These are phyloP conservation scores for Ambrosia hybrid DNA, from an alignment of 140 eudicot species.

Conservation along the genomic window DNA sequence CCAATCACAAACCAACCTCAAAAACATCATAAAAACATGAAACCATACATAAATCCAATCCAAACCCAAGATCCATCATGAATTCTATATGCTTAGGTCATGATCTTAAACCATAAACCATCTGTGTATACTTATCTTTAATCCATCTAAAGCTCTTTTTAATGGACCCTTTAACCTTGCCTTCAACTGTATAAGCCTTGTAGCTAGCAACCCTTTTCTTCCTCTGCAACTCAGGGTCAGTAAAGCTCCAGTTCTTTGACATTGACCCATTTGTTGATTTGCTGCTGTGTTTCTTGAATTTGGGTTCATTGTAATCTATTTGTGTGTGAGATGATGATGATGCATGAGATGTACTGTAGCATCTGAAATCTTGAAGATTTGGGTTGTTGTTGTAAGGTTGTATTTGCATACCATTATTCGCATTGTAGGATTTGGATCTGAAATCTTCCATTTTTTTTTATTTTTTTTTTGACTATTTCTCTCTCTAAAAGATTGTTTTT, in stretches of 20 bases:
- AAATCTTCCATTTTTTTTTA: constrained; percentile 42
- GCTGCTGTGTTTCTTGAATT: constrained; percentile 47
- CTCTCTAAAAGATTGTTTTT: background rate
- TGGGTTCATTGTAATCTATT: constrained; percentile 37
- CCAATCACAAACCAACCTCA: constrained; percentile 16
- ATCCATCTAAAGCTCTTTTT: constrained; percentile 69
- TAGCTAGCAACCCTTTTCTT: constrained; percentile 75
- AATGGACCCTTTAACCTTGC: constrained; percentile 58
- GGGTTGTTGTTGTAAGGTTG: constrained; percentile 43
- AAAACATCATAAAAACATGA: constrained; percentile 4
- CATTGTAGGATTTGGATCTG: constrained; percentile 59
- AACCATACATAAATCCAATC: constrained; percentile 24
- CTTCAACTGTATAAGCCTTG: constrained; percentile 58
- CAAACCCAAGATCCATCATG: constrained; percentile 4
- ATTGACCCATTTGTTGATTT: constrained; percentile 45
- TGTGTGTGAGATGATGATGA: constrained; percentile 36
- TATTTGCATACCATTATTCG: constrained; percentile 35
- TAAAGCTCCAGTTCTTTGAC: constrained; percentile 57
- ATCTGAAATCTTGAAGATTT: constrained; percentile 53
- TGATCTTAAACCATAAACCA: constrained; percentile 50
- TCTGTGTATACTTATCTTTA: constrained; percentile 48
- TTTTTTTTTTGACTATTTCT: background rate
- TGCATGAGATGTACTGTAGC: constrained; percentile 62
- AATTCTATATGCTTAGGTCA: background rate
- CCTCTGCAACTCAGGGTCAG: constrained; percentile 76